Conservation (phyloP, 176 grass and related monocot genomes). For the Avena eriantha region DNA sequence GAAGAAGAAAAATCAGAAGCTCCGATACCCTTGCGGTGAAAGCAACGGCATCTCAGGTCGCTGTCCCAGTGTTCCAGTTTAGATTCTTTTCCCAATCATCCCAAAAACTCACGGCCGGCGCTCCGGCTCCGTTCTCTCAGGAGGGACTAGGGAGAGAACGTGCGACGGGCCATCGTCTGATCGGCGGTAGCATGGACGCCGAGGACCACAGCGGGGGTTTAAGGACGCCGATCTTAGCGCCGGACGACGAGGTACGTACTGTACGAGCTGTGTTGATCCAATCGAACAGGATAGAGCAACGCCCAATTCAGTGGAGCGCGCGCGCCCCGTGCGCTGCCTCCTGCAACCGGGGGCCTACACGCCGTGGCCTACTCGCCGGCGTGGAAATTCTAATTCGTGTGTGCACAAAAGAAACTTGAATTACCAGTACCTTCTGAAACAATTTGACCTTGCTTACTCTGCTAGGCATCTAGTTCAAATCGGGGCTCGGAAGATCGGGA, state of each 20-base stretch:
- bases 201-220: background rate
- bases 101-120: background rate
- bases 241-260: conserved; percentile 27
- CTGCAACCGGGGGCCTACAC: no score
- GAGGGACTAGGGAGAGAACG: background rate
- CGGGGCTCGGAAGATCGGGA: conserved; percentile 7
- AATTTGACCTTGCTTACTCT: background rate
- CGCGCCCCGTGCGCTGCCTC: background rate
- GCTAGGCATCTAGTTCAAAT: conserved; percentile 24
- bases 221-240: background rate
- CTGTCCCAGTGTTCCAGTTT: background rate
- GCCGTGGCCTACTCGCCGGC: no score
- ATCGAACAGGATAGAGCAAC: background rate
- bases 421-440: background rate
- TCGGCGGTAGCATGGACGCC: conserved; percentile 23
- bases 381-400: no score
- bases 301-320: background rate
- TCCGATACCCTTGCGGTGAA: background rate
- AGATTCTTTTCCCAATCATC: background rate
- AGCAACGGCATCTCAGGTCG: background rate
- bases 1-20: background rate
- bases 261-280: background rate
- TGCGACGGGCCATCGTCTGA: background rate
- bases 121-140: background rate
- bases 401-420: background rate